Percentiles rank a stretch among this genome's conserved stretches.
Evolutionary conservation across 2,329 filamentous ascomycete species (phyloP).

Genomic region (Pseudocercospora macadamiae): DNA sequence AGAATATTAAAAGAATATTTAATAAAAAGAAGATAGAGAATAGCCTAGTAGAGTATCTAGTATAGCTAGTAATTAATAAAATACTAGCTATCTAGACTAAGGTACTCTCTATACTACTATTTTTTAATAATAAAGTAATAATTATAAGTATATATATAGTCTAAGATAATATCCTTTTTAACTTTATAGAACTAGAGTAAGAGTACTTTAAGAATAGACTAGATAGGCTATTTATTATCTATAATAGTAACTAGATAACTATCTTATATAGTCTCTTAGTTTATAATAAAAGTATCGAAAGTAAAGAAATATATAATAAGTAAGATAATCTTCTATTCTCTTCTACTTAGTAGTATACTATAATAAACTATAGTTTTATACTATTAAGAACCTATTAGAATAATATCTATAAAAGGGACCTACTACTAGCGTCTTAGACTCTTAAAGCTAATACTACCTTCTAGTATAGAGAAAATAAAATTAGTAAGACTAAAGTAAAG

Average conservation of each 20-base stretch:
- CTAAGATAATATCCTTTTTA: background rate
- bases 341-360: too few relatives aligned
- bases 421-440: too few relatives aligned
- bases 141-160: background rate
- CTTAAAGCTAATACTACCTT: background rate
- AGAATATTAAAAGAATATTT: background rate
- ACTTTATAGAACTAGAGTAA: background rate
- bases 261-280: background rate
- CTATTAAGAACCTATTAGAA: too few relatives aligned
- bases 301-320: too few relatives aligned
- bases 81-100: background rate
- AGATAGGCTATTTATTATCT: background rate
- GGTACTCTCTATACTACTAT: background rate
- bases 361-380: too few relatives aligned
- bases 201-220: background rate
- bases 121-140: background rate
- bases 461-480: background rate
- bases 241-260: background rate
- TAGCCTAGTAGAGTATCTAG: background rate
- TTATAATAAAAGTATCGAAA: background rate
- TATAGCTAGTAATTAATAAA: background rate
- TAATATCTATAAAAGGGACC: too few relatives aligned
- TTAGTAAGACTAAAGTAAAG: background rate
- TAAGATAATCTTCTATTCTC: too few relatives aligned
- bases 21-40: background rate